A percentile compares a stretch with the other conserved stretches of the same genome.
These are phyloP conservation scores for Hylodesmum podocarpum DNA, from an alignment of 306 rosid genomes.

Conservation along the genomic window DNA sequence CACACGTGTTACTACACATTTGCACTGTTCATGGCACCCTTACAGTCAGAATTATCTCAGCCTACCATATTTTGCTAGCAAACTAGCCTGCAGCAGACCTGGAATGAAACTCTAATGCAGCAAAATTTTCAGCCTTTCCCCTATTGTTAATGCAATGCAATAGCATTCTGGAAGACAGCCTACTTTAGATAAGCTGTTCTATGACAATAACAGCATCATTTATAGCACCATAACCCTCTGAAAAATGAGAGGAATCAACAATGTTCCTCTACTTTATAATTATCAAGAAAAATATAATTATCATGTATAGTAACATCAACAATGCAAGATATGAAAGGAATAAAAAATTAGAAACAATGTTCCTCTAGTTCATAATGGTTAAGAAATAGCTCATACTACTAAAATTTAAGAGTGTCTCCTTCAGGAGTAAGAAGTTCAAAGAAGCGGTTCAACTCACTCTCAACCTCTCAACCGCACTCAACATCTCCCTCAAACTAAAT, in stretches of 20 bases:
- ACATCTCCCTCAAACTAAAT: too few relatives aligned
- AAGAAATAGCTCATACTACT: background rate
- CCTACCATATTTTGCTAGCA: background rate
- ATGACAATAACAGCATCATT: background rate
- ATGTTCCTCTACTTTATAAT: background rate
- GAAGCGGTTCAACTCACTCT: conserved; percentile 22
- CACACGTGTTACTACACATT: background rate
- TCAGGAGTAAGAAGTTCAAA: background rate
- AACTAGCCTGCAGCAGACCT: background rate
- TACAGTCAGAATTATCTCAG: background rate
- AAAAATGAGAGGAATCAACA: background rate
- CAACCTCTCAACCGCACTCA: too few relatives aligned
- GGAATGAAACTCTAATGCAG: background rate
- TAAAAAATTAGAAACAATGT: background rate
- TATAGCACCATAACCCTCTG: background rate
- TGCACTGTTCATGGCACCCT: background rate
- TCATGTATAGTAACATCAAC: background rate
- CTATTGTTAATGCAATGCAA: background rate
- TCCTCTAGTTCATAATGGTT: background rate
- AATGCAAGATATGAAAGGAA: background rate
- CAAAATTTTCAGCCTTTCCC: background rate
- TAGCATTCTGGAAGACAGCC: background rate
- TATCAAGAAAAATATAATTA: background rate
- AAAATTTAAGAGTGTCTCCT: background rate
- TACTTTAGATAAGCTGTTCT: background rate